Conservation (phyloP, 2,329 filamentous ascomycete genomes). For the Exophiala aquamarina region DNA sequence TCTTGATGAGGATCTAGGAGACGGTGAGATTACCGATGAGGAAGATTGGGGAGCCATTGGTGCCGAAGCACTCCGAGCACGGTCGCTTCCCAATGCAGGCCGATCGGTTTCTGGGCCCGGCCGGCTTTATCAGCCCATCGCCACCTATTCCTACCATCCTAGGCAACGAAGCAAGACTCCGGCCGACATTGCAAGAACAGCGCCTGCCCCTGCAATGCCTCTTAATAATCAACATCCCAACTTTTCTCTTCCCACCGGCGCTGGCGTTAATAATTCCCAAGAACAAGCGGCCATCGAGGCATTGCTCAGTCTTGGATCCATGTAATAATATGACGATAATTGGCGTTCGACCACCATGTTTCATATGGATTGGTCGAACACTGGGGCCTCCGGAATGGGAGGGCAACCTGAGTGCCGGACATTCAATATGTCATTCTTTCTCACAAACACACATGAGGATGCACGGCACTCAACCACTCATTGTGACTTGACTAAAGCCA, state of each 20-base stretch:
- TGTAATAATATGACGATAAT: constrained; percentile 37
- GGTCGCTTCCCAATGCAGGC: constrained; percentile 48
- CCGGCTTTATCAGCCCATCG: constrained; percentile 39
- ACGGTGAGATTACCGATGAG: constrained; percentile 88
- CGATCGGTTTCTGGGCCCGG: constrained; percentile 40
- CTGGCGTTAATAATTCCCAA: constrained; percentile 39
- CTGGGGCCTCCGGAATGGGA: neutral
- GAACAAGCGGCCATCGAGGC: constrained; percentile 51
- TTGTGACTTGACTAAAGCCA: constrained; percentile 11
- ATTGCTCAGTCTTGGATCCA: constrained; percentile 48
- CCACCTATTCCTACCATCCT: constrained; percentile 34
- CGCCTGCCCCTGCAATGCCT: constrained; percentile 42
- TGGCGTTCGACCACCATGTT: neutral
- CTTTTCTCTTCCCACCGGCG: constrained; percentile 27
- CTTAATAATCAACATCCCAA: constrained; percentile 31
- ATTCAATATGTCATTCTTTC: constrained; percentile 6
- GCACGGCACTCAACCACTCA: constrained; percentile 16
- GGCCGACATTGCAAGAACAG: constrained; percentile 33
- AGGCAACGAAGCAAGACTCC: constrained; percentile 23
- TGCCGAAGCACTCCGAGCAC: constrained; percentile 76
- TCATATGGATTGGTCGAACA: constrained; percentile 2
- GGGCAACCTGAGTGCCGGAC: neutral
- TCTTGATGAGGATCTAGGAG: constrained; percentile 68
- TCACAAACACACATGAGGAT: constrained; percentile 3
- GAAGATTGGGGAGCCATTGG: constrained; percentile 94